Evolutionary conservation across 768 basidiomycete species (phyloP).

Genomic region (Leccinum disarticulatum): DNA sequence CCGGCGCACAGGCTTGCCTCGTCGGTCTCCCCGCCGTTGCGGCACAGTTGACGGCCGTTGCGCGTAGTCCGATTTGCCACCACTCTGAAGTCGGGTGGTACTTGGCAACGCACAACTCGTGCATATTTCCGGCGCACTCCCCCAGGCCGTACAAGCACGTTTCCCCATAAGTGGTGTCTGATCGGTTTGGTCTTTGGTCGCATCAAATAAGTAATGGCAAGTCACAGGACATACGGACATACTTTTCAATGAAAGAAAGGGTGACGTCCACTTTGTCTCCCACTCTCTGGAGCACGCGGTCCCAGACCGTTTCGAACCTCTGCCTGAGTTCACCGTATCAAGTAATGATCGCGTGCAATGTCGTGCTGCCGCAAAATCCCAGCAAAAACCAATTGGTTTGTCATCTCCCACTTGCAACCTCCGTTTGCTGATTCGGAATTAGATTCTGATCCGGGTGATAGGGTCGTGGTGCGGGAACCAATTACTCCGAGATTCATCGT

Average conservation of each 20-base stretch:
- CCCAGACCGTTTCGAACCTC: too few relatives aligned
- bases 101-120: constrained; percentile 79
- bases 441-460: too few relatives aligned
- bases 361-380: too few relatives aligned
- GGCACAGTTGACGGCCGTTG: constrained; percentile 67
- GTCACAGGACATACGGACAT: constrained; percentile 30
- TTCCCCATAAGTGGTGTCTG: constrained; percentile 70
- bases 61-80: constrained; percentile 77
- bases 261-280: constrained; percentile 64
- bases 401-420: too few relatives aligned
- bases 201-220: constrained; percentile 10
- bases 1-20: constrained; percentile 60
- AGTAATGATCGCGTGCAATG: too few relatives aligned
- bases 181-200: constrained; percentile 53
- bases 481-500: too few relatives aligned
- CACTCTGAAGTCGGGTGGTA: constrained; percentile 55
- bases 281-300: constrained; percentile 64
- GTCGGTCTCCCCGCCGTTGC: constrained; percentile 56
- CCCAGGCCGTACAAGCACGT: constrained; percentile 75
- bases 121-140: constrained; percentile 88
- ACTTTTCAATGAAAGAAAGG: constrained; percentile 76
- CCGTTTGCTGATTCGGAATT: too few relatives aligned
- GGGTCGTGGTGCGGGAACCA: too few relatives aligned
- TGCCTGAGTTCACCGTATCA: too few relatives aligned
- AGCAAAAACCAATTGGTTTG: too few relatives aligned